Evolutionary conservation across 768 basidiomycete species (phyloP).

Genomic region (Termitomyces sp.): DNA sequence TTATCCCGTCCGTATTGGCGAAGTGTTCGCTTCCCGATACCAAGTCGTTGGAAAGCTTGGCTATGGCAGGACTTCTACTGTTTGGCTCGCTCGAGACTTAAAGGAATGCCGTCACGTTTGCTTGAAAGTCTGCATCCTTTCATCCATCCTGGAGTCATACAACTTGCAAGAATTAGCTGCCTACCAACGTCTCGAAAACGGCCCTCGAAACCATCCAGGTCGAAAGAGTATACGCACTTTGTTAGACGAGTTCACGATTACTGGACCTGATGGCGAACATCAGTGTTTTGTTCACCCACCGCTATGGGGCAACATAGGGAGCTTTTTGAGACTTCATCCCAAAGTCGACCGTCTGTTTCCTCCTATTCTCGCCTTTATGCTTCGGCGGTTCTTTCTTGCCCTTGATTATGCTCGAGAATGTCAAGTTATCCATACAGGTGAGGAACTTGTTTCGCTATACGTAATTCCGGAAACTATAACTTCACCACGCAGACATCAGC

Average conservation of each 20-base stretch:
- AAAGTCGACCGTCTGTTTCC: neutral
- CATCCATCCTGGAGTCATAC: neutral
- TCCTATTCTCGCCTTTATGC: neutral
- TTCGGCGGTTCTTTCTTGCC: neutral
- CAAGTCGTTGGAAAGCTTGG: neutral
- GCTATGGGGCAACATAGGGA: neutral
- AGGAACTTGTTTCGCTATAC: neutral
- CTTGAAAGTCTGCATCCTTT: neutral
- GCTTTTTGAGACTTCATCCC: neutral
- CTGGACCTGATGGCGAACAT: neutral
- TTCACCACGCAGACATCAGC: neutral
- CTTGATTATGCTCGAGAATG: neutral
- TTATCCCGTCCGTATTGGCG: neutral
- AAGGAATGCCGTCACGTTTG: neutral
- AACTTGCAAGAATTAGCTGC: neutral
- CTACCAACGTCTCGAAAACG: neutral
- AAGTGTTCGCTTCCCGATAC: neutral
- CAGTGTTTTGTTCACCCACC: neutral
- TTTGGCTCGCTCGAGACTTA: neutral
- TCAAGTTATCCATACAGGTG: neutral
- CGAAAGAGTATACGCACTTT: neutral
- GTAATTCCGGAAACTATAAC: neutral
- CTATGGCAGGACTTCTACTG: neutral
- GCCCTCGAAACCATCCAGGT: neutral
- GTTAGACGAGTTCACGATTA: neutral